Percentiles rank a stretch among this genome's conserved stretches.
These are phyloP conservation scores for Coleophoma eucalyptorum DNA, from an alignment of 2,329 filamentous ascomycete species.

Conservation along the genomic window DNA sequence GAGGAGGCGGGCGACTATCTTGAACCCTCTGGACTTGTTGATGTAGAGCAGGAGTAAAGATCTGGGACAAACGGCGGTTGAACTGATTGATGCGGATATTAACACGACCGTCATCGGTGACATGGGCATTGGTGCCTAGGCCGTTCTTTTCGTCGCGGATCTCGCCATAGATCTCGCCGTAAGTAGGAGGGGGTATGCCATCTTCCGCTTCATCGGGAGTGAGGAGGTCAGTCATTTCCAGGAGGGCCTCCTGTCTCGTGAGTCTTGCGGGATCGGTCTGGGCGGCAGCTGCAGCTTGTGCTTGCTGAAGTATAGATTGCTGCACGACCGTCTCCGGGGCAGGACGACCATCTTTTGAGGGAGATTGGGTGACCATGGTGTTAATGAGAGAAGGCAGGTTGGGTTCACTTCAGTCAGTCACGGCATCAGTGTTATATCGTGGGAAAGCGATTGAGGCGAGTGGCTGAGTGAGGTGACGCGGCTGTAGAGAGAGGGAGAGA, in stretches of 20 bases:
- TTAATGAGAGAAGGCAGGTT: slow-evolving; percentile 11
- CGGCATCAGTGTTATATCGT: slow-evolving; percentile 4
- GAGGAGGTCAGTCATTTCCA: slow-evolving; percentile 20
- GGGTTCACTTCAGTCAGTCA: slow-evolving; percentile 10
- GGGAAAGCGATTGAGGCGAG: slow-evolving; percentile 9
- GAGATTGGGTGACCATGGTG: slow-evolving; percentile 15
- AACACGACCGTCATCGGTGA: slow-evolving; percentile 64
- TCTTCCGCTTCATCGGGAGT: slow-evolving; percentile 19
- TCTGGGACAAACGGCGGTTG: slow-evolving; percentile 56
- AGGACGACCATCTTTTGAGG: slow-evolving; percentile 14
- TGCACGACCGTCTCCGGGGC: slow-evolving; percentile 15
- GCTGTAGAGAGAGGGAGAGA: slow-evolving; percentile 1
- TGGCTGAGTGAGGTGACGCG: slow-evolving; percentile 12
- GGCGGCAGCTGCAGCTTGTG: slow-evolving; percentile 22
- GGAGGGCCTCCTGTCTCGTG: slow-evolving; percentile 16
- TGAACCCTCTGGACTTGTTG: slow-evolving; percentile 34
- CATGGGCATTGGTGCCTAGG: slow-evolving; percentile 28
- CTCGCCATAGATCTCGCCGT: slow-evolving; percentile 35
- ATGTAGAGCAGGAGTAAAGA: slow-evolving; percentile 61
- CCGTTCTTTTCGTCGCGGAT: slow-evolving; percentile 31
- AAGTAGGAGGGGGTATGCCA: slow-evolving; percentile 30
- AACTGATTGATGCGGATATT: slow-evolving; percentile 74
- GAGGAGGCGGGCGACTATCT: slow-evolving; percentile 44
- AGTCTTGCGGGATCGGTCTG: slow-evolving; percentile 20
- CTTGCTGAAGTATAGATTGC: slow-evolving; percentile 26